Base-by-base conservation (phyloP, 306 rosid species). In the Lithocarpus polystachyus region DNA sequence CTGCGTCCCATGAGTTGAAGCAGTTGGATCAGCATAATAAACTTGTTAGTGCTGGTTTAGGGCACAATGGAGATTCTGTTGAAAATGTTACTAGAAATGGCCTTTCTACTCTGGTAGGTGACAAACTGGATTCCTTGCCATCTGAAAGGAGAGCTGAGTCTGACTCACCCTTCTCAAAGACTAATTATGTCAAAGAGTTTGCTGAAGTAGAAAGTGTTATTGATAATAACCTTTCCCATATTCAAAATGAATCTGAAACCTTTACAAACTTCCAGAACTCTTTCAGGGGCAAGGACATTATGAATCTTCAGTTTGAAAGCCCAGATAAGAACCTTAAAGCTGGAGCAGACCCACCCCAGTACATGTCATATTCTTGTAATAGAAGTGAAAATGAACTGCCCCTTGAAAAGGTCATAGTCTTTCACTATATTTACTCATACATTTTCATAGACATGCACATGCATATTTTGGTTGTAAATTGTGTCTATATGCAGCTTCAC, bases 161-260 rank as follows among this genome's bases (percentile, higher is more conserved):
- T 65, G 84, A 51, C 64, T 73, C 77, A 69, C 62, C 82, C 78
- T 69, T 73, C 77, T 35, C 20, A 13, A 77, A 71, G 31, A 61
- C 77, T 52, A 61, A 77, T 68, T 62, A 73, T 55, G 60, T 60
- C 31, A 29, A 68, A 64, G 31, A 68, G 48, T 28, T 79, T 48
- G 60, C 81, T 53, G 52, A 85, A 82, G 82, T 81, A 78, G 79
- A 83, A 59, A 45, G 28, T 82, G 72, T 68, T 35, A 62, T 75
- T 81, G 71, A 55, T 37, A 61, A 33, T 70, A 40, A 61, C 81
- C 74, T 64, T 65, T 70, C 78, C 43, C 31, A 72, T 71, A 31
- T 75, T 68, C 69, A 80, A 69, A 76, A 77, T 79, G 81, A 79
- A 67, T 82, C 81, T 75, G 79, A 80, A 84, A 73, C 26, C 15